Conservation (phyloP, 306 rosid species). For the Senna siamea region DNA sequence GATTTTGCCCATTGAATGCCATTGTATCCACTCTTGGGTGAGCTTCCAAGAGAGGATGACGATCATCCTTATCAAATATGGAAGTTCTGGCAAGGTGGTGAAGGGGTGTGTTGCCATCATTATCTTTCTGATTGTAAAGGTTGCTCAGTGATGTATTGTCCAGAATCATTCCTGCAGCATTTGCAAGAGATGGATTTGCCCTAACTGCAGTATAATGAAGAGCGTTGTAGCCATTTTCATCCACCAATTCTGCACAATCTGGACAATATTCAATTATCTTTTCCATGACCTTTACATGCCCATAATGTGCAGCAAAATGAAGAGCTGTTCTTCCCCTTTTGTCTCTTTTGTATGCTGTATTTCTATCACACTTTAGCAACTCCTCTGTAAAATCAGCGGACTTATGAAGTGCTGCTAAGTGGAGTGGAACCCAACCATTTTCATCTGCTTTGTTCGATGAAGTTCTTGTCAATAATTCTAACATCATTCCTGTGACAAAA, state of each 20-base stretch:
- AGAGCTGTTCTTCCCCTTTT: not conserved
- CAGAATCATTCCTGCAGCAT: fast-evolving
- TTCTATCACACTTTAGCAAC: not conserved
- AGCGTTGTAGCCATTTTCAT: not conserved
- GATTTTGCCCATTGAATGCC: not conserved
- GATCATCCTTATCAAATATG: not conserved
- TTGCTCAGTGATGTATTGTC: not conserved
- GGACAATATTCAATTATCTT: not conserved
- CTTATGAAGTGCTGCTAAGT: not conserved
- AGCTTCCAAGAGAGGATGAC: not conserved
- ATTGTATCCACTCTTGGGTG: not conserved
- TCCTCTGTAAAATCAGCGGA: not conserved
- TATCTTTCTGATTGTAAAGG: conserved; percentile 6
- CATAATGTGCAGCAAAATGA: not conserved
- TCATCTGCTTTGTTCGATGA: not conserved
- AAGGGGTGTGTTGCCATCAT: not conserved
- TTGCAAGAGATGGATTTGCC: fast-evolving
- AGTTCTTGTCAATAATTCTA: not conserved
- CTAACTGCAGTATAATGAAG: not conserved
- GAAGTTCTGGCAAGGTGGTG: not conserved
- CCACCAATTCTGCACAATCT: conserved; percentile 7
- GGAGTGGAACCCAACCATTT: not conserved
- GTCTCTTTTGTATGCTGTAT: not conserved
- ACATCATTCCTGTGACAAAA: not conserved
- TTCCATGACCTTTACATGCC: not conserved